Conservation (phyloP, 352 stramenopile species). For the Phytopythium litorale region DNA sequence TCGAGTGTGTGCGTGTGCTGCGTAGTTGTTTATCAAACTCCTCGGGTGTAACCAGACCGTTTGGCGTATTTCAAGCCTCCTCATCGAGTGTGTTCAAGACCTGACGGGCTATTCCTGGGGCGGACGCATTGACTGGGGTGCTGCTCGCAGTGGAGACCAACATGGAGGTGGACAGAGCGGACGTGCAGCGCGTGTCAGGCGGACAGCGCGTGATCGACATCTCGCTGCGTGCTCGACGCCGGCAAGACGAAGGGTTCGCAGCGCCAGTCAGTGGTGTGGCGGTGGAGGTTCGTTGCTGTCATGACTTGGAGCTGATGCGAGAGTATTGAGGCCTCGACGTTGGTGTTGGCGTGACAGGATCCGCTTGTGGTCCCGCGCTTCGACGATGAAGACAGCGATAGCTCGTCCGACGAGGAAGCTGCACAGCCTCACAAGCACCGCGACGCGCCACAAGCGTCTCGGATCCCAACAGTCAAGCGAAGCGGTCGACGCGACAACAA, state of each 20-base stretch:
- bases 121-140: not conserved
- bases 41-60: not conserved
- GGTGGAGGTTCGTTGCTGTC: not conserved
- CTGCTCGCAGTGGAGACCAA: not conserved
- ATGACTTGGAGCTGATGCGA: not conserved
- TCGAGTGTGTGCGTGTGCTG: not conserved
- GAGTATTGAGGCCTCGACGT: not conserved
- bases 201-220: slow-evolving; percentile 58
- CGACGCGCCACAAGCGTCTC: not conserved
- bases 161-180: slow-evolving; percentile 57
- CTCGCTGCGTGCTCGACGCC: slow-evolving; percentile 28
- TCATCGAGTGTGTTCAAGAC: not conserved
- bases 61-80: not conserved
- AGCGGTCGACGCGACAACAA: slow-evolving; percentile 12
- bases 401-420: slow-evolving; percentile 19
- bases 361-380: slow-evolving; percentile 61
- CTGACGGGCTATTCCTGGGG: not conserved
- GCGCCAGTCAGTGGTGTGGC: not conserved
- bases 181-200: slow-evolving; percentile 28
- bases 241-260: slow-evolving; percentile 13
- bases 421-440: not conserved
- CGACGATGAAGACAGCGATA: slow-evolving; percentile 62
- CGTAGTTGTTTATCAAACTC: not conserved
- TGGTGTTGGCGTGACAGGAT: slow-evolving; percentile 8
- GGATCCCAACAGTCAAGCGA: not conserved